phyloP scores from a whole-genome alignment of 805 yeast genomes.

The Danielozyma ontarioensis region DNA sequence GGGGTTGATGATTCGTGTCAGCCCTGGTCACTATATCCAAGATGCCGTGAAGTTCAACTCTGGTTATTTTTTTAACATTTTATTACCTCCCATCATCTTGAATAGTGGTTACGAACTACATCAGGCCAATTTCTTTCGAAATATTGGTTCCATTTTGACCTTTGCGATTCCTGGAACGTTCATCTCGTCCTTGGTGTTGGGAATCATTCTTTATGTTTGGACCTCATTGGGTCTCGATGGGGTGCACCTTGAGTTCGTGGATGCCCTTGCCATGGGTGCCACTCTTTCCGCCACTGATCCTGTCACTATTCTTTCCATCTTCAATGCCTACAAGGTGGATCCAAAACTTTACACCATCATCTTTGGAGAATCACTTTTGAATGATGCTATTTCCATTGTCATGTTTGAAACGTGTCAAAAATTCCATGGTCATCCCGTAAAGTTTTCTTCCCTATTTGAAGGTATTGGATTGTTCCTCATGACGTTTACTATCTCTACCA shows the following conservation, averaged over 20 bases:
- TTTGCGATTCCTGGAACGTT: slow-evolving; percentile 98
- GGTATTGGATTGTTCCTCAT: slow-evolving; percentile 91
- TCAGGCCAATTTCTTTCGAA: slow-evolving; percentile 90
- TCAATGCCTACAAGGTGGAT: slow-evolving; percentile 96
- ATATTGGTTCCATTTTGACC: slow-evolving; percentile 82
- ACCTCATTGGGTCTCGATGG: slow-evolving; percentile 89
- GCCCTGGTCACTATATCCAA: slow-evolving; percentile 97
- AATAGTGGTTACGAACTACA: slow-evolving; percentile 96
- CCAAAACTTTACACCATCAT: slow-evolving; percentile 96
- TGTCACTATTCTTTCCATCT: slow-evolving; percentile 91
- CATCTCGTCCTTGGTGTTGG: slow-evolving; percentile 84
- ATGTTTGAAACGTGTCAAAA: slow-evolving; percentile 98
- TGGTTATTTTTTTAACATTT: slow-evolving; percentile 86
- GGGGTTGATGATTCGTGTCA: slow-evolving; percentile 81
- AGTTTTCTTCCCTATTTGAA: slow-evolving; percentile 74
- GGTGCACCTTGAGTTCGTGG: slow-evolving; percentile 86
- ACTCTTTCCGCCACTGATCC: slow-evolving; percentile 98
- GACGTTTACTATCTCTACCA: slow-evolving; percentile 86
- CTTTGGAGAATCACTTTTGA: slow-evolving; percentile 91
- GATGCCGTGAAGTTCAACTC: slow-evolving; percentile 95
- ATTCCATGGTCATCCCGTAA: slow-evolving; percentile 78
- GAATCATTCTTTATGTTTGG: slow-evolving; percentile 84
- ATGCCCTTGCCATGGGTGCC: slow-evolving; percentile 95
- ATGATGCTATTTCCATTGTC: slow-evolving; percentile 97
- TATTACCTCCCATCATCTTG: slow-evolving; percentile 92